Base-by-base conservation (phyloP, 768 basidiomycete genomes). In the Mycena amicta region DNA sequence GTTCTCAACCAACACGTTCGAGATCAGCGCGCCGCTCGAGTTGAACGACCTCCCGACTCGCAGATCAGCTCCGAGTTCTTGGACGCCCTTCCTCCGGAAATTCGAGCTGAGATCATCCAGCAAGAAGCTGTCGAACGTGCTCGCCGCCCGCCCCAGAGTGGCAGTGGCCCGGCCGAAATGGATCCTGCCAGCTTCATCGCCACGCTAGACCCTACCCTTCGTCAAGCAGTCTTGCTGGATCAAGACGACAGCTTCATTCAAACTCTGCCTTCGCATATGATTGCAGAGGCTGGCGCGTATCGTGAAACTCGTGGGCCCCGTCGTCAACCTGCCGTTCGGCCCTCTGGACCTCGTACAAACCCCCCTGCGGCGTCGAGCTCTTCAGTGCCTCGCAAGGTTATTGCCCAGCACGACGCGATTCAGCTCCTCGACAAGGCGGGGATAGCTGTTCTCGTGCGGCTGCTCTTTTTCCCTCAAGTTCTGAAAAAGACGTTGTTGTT, bases 1-100 rank as follows among this genome's bases (percentile, higher is more conserved):
- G 94, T 99, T 31, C 81, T 99, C 53, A 95, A 95, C 67, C 97
- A 99, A 68, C 96, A 99, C 68, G 87, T 98, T 65, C 88, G 95
- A 8, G 97, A 98, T 66, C 92, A 89, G 59, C 87, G 89, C 39
- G 87, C 91, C 12, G 86, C 93, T 3, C 80, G 86, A 68, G 77
- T 87, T 55, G 89, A 89, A 70, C 81, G 84, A 46, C 90, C 85
- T 30, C 78, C 84, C 18, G 93, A 93, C 65, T 93, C 93, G 0
- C 89, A 92, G 67, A 95, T 99, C 72, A 96, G 92, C 72, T 71
- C 88, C 1, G 97, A 99, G 75, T 99, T 99, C 74, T 82, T 99
- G 46, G 92, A 98, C 65, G 97, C 97, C 1, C 79, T 98, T 3
- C 97, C 97, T 3, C 92, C 95, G 2, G 95, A 97, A 66, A 92